Percentiles rank a stretch among this genome's conserved stretches.
phyloP scores from a whole-genome alignment of 345 rosid species.

The Pistacia atlantica region DNA sequence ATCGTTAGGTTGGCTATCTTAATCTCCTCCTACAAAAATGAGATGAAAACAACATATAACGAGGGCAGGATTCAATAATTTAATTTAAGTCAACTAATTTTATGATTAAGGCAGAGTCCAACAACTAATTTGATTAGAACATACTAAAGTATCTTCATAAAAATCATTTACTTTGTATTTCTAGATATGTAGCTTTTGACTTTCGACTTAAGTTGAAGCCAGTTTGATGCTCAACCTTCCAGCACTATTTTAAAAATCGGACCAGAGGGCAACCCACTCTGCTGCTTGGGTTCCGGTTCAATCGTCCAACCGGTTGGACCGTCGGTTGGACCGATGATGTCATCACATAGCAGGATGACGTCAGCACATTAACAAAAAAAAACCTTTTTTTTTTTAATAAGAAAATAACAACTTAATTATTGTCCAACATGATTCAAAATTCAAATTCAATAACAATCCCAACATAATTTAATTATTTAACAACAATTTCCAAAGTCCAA shows the following conservation, averaged over 20 bases:
- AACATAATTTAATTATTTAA: too few species aligned
- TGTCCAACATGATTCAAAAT: too few species aligned
- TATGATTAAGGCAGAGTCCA: not conserved
- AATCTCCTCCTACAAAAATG: constrained; percentile 31
- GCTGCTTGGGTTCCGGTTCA: too few species aligned
- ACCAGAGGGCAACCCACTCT: too few species aligned
- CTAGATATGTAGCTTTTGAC: not conserved
- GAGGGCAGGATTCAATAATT: not conserved
- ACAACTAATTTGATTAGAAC: not conserved
- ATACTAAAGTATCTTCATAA: not conserved
- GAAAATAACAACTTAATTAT: too few species aligned
- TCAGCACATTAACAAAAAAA: too few species aligned
- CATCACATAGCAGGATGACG: too few species aligned
- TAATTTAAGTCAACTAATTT: not conserved
- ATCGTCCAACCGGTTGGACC: too few species aligned
- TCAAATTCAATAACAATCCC: too few species aligned
- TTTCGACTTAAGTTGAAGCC: not conserved
- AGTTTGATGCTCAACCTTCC: not conserved
- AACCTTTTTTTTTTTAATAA: too few species aligned
- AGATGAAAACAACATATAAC: constrained; percentile 12
- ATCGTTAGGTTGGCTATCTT: constrained; percentile 69
- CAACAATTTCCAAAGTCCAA: too few species aligned
- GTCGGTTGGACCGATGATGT: too few species aligned
- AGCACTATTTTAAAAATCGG: not conserved
- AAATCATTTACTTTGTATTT: not conserved